Evolutionary conservation across 805 yeast species (phyloP).

Genomic region (Ogataea nitratoaversa): DNA sequence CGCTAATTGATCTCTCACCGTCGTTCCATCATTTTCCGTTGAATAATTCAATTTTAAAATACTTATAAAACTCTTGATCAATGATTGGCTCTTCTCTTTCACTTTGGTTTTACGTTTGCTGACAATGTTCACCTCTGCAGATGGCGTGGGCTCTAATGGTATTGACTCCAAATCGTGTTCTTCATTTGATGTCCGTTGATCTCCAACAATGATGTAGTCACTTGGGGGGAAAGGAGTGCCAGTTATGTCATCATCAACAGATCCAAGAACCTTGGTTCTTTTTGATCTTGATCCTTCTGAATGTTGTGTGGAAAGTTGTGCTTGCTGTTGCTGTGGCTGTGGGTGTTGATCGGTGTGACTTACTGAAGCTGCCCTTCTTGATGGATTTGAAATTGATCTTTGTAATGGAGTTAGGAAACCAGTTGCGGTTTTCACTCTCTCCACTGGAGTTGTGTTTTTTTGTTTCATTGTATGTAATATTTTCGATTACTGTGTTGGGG

Average conservation of each 20-base stretch:
- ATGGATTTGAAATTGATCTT: not conserved
- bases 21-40: constrained; percentile 35
- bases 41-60: constrained; percentile 1
- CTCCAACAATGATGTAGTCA: too few relatives aligned
- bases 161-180: too few relatives aligned
- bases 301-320: not conserved
- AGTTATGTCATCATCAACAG: too few relatives aligned
- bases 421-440: not conserved
- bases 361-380: not conserved
- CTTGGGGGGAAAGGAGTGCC: too few relatives aligned
- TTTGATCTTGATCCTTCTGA: not conserved
- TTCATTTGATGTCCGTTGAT: too few relatives aligned
- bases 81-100: not conserved
- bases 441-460: not conserved
- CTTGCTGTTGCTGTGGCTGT: not conserved
- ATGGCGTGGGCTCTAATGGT: too few relatives aligned
- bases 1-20: constrained; percentile 46
- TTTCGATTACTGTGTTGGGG: too few relatives aligned
- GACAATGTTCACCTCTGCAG: too few relatives aligned
- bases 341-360: too few relatives aligned
- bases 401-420: not conserved
- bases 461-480: not conserved
- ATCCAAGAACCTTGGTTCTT: too few relatives aligned
- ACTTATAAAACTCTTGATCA: not conserved
- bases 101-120: not conserved